Conservation (phyloP, 2,329 filamentous ascomycete species). For the Salinomyces thailandicus region DNA sequence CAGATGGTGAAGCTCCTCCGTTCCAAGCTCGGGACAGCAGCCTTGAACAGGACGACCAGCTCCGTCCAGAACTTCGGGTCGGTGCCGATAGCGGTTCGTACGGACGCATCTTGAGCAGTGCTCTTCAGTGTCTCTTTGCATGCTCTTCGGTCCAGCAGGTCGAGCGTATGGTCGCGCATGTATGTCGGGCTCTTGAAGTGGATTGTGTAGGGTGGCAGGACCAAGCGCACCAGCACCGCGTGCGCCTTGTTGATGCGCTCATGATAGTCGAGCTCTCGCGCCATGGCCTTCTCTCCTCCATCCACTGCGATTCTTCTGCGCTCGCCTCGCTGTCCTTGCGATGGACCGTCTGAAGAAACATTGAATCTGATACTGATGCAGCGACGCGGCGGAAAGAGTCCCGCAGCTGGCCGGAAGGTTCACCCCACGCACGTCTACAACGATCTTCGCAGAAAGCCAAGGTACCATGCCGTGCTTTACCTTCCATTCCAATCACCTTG, state of each 20-base stretch:
- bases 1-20: constrained; percentile 52
- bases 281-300: no score
- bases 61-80: constrained; percentile 50
- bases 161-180: constrained; percentile 48
- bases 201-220: constrained; percentile 40
- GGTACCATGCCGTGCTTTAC: no score
- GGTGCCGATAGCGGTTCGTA: constrained; percentile 46
- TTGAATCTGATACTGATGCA: no score
- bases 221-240: constrained; percentile 36
- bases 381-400: no score
- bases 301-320: neutral
- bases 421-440: no score
- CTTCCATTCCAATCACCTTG: no score
- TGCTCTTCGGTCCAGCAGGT: constrained; percentile 43
- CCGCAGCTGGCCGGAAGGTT: no score
- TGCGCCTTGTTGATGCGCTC: constrained; percentile 21
- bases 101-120: constrained; percentile 43
- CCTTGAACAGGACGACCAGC: constrained; percentile 46
- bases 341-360: no score
- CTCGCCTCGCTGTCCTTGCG: neutral
- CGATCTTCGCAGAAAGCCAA: no score
- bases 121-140: constrained; percentile 51
- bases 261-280: neutral
- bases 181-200: constrained; percentile 52
- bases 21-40: constrained; percentile 52